Evolutionary conservation across 352 stramenopile species (phyloP).

Genomic region (Pythium coloratum): DNA sequence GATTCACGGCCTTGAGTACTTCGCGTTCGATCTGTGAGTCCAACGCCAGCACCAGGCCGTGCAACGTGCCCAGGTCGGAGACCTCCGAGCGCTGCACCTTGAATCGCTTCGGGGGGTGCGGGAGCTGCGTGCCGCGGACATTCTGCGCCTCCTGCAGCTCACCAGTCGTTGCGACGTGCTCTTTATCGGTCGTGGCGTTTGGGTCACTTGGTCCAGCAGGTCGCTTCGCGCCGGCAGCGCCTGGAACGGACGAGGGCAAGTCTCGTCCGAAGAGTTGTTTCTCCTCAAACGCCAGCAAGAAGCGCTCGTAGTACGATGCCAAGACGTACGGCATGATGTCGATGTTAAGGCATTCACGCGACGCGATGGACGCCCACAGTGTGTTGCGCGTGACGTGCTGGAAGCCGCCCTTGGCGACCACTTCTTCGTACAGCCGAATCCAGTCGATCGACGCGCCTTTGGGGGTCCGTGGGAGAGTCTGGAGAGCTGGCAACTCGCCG

Average conservation of each 20-base stretch:
- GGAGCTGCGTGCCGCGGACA: constrained; percentile 60
- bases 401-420: constrained; percentile 66
- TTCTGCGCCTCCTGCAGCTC: constrained; percentile 73
- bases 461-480: constrained; percentile 51
- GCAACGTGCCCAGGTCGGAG: constrained; percentile 57
- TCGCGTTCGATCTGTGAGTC: constrained; percentile 63
- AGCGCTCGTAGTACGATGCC: constrained; percentile 60
- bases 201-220: not conserved
- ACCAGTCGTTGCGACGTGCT: constrained; percentile 53
- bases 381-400: constrained; percentile 46
- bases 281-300: constrained; percentile 64
- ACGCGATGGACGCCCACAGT: constrained; percentile 56
- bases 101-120: constrained; percentile 58
- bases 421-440: constrained; percentile 81
- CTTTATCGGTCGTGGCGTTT: constrained; percentile 23
- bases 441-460: constrained; percentile 64
- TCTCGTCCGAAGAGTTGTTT: constrained; percentile 79
- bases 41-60: constrained; percentile 69
- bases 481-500: constrained; percentile 43
- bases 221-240: constrained; percentile 34
- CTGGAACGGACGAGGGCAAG: constrained; percentile 27
- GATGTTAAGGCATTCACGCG: constrained; percentile 48
- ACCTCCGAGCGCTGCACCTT: constrained; percentile 56
- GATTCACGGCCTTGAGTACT: constrained; percentile 57
- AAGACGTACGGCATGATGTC: constrained; percentile 67